These are phyloP conservation scores for Trichoderma sp. DNA, from an alignment of 2,329 filamentous ascomycete genomes.

Conservation along the genomic window DNA sequence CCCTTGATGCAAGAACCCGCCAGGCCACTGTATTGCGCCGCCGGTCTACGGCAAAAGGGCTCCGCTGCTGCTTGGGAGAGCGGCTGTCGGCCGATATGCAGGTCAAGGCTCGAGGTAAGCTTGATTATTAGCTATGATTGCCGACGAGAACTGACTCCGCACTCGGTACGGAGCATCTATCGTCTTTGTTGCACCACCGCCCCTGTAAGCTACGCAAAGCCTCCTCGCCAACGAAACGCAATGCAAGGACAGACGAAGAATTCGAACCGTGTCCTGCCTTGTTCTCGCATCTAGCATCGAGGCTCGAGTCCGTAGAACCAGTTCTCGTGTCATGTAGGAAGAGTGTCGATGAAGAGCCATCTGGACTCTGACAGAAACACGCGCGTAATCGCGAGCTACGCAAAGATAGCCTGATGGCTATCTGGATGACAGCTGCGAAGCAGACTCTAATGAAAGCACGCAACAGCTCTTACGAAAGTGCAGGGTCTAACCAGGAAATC, in stretches of 20 bases:
- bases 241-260: background rate
- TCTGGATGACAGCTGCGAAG: background rate
- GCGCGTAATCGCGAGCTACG: no score
- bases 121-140: conserved; percentile 15
- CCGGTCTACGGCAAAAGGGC: background rate
- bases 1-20: background rate
- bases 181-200: background rate
- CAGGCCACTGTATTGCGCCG: background rate
- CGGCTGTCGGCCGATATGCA: background rate
- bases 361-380: no score
- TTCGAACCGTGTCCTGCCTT: background rate
- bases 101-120: background rate
- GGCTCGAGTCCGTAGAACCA: background rate
- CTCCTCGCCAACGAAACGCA: background rate
- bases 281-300: background rate
- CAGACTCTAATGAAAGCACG: background rate
- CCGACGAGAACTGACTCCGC: background rate
- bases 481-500: background rate
- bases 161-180: background rate
- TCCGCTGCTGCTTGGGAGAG: background rate
- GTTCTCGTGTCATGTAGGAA: background rate
- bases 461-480: background rate
- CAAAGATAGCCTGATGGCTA: background rate
- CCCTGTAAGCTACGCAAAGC: background rate
- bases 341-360: background rate